A percentile compares a stretch with the other conserved stretches of the same genome.
Evolutionary conservation across 164 flowering plant genomes (phyloP).

Genomic region (grape (Vitis vinifera)): ASM3070453v1 NC_081814.1:8310501-8311000

Average conservation of each 20-base stretch:
- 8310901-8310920: constrained; percentile 42
- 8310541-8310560: constrained; percentile 26
- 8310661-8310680: constrained; percentile 30
- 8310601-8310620: constrained; percentile 32
- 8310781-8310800: constrained; percentile 34
- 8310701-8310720: constrained; percentile 35
- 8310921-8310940: constrained; percentile 47
- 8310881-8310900: constrained; percentile 31
- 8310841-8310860: constrained; percentile 43
- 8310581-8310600: constrained; percentile 37
- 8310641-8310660: constrained; percentile 37
- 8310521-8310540: constrained; percentile 38
- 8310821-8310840: constrained; percentile 33
- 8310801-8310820: constrained; percentile 32
- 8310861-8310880: constrained; percentile 22
- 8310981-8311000: constrained; percentile 40
- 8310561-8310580: constrained; percentile 14
- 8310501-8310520: constrained; percentile 29
- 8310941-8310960: constrained; percentile 38
- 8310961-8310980: constrained; percentile 23
- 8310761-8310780: constrained; percentile 23
- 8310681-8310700: constrained; percentile 21
- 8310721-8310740: constrained; percentile 32
- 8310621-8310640: constrained; percentile 44
- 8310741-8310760: constrained; percentile 34